Percentiles rank a stretch among this genome's conserved stretches.
phyloP scores from a whole-genome alignment of 371 early-diverging fungal species.

The Saksenaea oblongispora region DNA sequence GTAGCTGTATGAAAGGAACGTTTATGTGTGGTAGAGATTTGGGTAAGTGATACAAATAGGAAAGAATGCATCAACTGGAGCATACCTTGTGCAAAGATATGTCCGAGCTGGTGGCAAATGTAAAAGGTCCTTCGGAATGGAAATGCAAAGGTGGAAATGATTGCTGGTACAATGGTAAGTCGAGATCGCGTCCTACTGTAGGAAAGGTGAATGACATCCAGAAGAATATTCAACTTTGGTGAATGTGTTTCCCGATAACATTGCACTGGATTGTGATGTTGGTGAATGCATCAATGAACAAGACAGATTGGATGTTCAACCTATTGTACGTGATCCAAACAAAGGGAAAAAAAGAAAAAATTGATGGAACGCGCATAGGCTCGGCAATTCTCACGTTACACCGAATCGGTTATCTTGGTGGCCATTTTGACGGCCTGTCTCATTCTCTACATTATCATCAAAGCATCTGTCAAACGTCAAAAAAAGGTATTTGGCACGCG shows the following conservation, averaged over 20 bases:
- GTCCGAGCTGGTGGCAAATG: constrained; percentile 47
- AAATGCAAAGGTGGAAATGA: constrained; percentile 54
- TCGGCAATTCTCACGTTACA: constrained; percentile 37
- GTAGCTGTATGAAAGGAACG: constrained; percentile 57
- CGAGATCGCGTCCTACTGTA: background rate
- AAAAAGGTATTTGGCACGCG: constrained; percentile 38
- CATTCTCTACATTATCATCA: constrained; percentile 27
- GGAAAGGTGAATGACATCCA: background rate
- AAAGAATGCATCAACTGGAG: background rate
- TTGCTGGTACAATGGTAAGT: constrained; percentile 57
- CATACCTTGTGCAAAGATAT: constrained; percentile 34
- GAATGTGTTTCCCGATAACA: constrained; percentile 59
- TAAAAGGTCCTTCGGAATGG: constrained; percentile 52
- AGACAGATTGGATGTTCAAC: constrained; percentile 40
- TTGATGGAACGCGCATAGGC: constrained; percentile 17
- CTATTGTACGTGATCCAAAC: constrained; percentile 35
- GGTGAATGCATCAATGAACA: constrained; percentile 64
- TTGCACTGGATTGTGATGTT: constrained; percentile 52
- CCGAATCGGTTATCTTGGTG: constrained; percentile 35
- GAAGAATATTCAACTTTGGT: constrained; percentile 56
- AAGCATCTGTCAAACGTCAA: constrained; percentile 35
- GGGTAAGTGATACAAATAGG: constrained; percentile 15
- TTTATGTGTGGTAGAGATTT: constrained; percentile 67
- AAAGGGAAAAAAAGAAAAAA: no score
- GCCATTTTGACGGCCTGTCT: constrained; percentile 33